phyloP scores from a whole-genome alignment of 1,284 basidiomycete genomes.

The Marasmius tenuissimus region DNA sequence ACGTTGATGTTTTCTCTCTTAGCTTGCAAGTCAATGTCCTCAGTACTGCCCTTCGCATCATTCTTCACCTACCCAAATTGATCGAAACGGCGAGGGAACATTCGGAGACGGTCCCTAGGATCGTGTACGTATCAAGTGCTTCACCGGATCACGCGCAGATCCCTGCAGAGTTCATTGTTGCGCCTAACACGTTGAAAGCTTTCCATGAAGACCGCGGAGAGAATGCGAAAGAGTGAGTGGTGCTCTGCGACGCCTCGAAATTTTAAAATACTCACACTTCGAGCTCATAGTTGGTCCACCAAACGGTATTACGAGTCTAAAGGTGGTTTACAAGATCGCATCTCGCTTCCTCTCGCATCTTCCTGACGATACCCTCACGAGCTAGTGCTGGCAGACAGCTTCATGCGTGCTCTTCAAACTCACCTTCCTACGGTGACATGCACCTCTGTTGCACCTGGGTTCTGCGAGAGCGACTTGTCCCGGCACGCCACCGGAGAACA shows the following conservation, averaged over 20 bases:
- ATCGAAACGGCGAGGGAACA: not conserved
- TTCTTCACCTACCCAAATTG: not conserved
- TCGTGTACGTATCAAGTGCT: slow-evolving; percentile 28
- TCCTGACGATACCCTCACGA: slow-evolving; percentile 3
- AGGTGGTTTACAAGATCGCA: slow-evolving; percentile 21
- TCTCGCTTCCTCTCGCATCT: not conserved
- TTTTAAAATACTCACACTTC: not conserved
- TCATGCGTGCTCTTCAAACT: slow-evolving; percentile 37
- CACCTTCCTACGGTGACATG: slow-evolving; percentile 35
- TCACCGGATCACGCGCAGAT: slow-evolving; percentile 28
- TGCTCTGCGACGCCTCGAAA: not conserved
- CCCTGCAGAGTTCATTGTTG: slow-evolving; percentile 22
- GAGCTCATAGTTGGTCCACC: slow-evolving; percentile 11
- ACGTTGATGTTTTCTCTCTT: not conserved
- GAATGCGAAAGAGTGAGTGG: slow-evolving; percentile 22
- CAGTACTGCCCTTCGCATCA: not conserved
- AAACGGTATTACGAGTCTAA: slow-evolving; percentile 32
- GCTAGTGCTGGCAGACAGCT: slow-evolving; percentile 42
- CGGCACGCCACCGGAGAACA: slow-evolving; percentile 22
- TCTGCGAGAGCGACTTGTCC: slow-evolving; percentile 42
- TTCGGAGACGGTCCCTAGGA: not conserved
- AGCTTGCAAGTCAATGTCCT: not conserved
- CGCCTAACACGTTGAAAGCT: slow-evolving; percentile 23
- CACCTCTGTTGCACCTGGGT: slow-evolving; percentile 44
- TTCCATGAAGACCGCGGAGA: slow-evolving; percentile 20